Evolutionary conservation across 192 early-diverging fungal genomes (phyloP), one percentile per base, ranked within the genome.

Genomic region (Coemansia pectinata): DNA sequence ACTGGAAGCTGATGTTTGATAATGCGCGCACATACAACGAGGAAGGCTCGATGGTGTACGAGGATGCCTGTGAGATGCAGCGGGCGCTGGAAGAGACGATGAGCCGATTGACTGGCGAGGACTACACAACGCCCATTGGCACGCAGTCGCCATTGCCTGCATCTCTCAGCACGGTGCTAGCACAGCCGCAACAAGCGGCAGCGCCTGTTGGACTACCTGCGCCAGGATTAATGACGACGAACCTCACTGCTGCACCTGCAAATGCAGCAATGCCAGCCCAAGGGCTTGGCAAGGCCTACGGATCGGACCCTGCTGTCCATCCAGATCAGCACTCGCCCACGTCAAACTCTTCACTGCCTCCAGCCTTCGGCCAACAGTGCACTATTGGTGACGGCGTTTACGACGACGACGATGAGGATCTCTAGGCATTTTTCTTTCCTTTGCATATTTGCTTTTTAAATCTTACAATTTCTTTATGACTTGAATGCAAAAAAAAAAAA

Each of bases 11-110:
- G 23, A 94, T 99, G 92, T 95, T 94, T 65, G 69, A 91, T 76
- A 99, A 99, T 67, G 97, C 97, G 7, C 88, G 88, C 74, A 92
- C 85, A 5, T 99, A 94, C 79, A 99, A 99, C 73, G 85, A 92
- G 76, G 92, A 95, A 65, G 93, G 90, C 11, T 95, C 93, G n/a
- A 84, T 87, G 61, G 92, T 99, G 0, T 97, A 92, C 79, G 84
- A 90, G n/a, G 96, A 99, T 76, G 95, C 97, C 11, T 81, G 88
- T 39, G 74, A 73, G 61, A 73, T 93, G 78, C 78, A 87, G 66
- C 33, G 69, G 25, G 50, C 64, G 19, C 72, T 90, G 21, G 77
- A 78, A 34, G 65, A 70, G 36, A 55, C 55, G 67, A 63, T 73
- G 36, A 71, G 67, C 40, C 58, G 64, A 34, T 31, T 68, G 53